Base-by-base conservation (phyloP, 306 rosid genomes). In the Begonia masoniana region DNA sequence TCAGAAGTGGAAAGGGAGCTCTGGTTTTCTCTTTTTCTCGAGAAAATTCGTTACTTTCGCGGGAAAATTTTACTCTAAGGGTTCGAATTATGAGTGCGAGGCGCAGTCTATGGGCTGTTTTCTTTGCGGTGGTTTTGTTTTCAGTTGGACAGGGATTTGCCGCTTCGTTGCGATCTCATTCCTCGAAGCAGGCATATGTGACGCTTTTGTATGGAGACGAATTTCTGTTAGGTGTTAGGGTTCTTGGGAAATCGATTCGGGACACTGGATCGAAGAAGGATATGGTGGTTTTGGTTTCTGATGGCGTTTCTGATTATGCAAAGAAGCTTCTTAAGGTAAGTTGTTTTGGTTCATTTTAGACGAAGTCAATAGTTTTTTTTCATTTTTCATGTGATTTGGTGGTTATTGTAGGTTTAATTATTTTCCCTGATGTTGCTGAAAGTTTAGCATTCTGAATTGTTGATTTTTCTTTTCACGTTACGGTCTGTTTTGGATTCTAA, bases 131-230 rank as follows among this genome's bases (percentile, higher is more conserved):
- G 35, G 59, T 17, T 2, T 46, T 62, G 54, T 23, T 62, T 62
- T 53, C 41, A 7, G 17, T 53, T 62, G 53, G 16, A 52, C 41
- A 51, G 43, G 45, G 13, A 43, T 16, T 62, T 6, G 11, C 53
- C 65, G 62, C 39, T 31, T 69, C 62, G 19, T 42, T 60, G 57
- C 70, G 69, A 75, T 84, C 87, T 35, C 81, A 62, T 69, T 62
- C 55, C 15, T 62, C 72, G 9, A 64, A 71, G 39, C 83, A 83
- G 60, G 99, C 99, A 47, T 92, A 92, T 42, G 99, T 72, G 55
- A 92, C 99, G 61, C 95, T 92, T 6, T 51, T 92, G 52, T 92
- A 92, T 55, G 99, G 99, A 7, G 99, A 92, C 71, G 99, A 92
- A 71, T 92, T 92, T 71, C 68, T 86, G 31, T 62, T 92, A 76